Conservation (phyloP, 208 protist genomes). For the Crithidia thermophila region DNA sequence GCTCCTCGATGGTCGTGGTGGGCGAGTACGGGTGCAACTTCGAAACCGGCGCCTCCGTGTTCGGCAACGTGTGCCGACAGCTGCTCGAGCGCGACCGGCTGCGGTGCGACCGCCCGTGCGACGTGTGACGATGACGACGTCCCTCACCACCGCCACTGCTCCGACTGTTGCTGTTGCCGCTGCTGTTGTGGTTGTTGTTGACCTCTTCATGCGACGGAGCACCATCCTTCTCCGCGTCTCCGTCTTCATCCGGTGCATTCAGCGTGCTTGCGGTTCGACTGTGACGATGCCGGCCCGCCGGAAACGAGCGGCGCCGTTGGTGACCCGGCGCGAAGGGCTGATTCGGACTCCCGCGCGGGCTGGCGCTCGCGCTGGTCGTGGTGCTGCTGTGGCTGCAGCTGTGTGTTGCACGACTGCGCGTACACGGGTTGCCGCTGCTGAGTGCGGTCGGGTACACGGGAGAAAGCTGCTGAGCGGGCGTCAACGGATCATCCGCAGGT, state of each 20-base stretch:
- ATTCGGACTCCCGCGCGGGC: too few species aligned
- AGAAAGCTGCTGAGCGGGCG: not conserved
- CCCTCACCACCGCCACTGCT: not conserved
- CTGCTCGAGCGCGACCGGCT: not conserved
- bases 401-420: too few species aligned
- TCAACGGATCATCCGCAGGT: not conserved
- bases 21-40: constrained; percentile 20
- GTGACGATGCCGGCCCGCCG: not conserved
- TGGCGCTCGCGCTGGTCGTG: too few species aligned
- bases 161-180: not conserved
- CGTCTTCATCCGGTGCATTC: too few species aligned
- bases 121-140: not conserved
- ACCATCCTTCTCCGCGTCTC: too few species aligned
- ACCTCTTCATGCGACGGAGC: not conserved
- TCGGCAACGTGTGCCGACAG: not conserved
- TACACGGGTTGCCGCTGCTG: too few species aligned
- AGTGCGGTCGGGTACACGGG: too few species aligned
- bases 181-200: not conserved
- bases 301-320: too few species aligned
- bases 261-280: too few species aligned
- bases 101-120: not conserved
- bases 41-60: constrained; percentile 19
- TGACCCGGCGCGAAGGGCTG: too few species aligned
- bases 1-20: constrained; percentile 17
- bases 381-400: too few species aligned